Percentiles rank a stretch among this genome's conserved stretches.
Conservation (phyloP, 2,329 filamentous ascomycete species). For the Polychaeton citri region DNA sequence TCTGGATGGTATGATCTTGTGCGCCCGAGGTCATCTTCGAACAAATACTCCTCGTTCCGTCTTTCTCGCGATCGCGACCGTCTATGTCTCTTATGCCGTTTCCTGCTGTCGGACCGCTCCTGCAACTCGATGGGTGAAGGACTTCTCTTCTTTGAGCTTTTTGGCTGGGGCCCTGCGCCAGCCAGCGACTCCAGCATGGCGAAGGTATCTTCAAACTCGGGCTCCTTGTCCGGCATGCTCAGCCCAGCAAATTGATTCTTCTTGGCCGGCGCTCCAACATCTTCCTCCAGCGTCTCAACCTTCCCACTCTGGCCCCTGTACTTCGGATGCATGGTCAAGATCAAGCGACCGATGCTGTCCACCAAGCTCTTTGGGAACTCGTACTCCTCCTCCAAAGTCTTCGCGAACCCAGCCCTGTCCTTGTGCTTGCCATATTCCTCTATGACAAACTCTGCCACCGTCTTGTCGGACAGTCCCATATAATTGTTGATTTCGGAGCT, state of each 20-base stretch:
- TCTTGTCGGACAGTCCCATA: slow-evolving; percentile 82
- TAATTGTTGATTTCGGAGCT: slow-evolving; percentile 92
- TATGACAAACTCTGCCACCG: slow-evolving; percentile 91
- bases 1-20: slow-evolving; percentile 28
- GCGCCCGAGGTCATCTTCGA: slow-evolving; percentile 47
- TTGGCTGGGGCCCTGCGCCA: slow-evolving; percentile 47
- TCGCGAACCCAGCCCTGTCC: slow-evolving; percentile 39
- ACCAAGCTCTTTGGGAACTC: slow-evolving; percentile 77
- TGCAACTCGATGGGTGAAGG: slow-evolving; percentile 40
- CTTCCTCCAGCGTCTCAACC: slow-evolving; percentile 12
- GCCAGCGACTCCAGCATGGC: slow-evolving; percentile 81
- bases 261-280: slow-evolving; percentile 49
- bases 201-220: slow-evolving; percentile 67
- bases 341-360: slow-evolving; percentile 80
- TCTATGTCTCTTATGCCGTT: slow-evolving; percentile 11
- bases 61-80: slow-evolving; percentile 39
- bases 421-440: slow-evolving; percentile 66
- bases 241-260: slow-evolving; percentile 83
- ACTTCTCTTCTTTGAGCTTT: slow-evolving; percentile 43
- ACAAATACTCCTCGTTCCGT: slow-evolving; percentile 37
- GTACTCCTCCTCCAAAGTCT: slow-evolving; percentile 62
- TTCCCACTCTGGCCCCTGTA: slow-evolving; percentile 49
- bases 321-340: slow-evolving; percentile 81
- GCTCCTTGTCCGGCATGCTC: slow-evolving; percentile 66
- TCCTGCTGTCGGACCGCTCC: slow-evolving; percentile 12